Evolutionary conservation across 352 stramenopile genomes (phyloP).

Genomic region (Phytopythium montanum): DNA sequence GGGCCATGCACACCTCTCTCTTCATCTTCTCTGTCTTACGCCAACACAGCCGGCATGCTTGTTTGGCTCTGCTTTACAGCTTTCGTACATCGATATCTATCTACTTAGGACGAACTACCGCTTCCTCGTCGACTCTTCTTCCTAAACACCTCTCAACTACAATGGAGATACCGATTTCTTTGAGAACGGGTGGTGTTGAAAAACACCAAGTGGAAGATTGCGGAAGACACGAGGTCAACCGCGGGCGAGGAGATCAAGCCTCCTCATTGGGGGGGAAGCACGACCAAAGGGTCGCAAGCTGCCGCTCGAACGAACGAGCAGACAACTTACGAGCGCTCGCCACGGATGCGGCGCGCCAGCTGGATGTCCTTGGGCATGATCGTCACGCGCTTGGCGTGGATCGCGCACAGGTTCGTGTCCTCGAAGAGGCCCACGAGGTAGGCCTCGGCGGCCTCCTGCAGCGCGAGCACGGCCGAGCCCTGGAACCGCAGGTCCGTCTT

Average conservation of each 20-base stretch:
- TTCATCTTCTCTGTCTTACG: too few relatives aligned
- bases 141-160: slow-evolving; percentile 1
- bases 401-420: slow-evolving; percentile 93
- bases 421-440: slow-evolving; percentile 83
- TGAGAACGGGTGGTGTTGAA: slow-evolving; percentile 76
- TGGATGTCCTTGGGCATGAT: slow-evolving; percentile 97
- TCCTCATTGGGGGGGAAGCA: not conserved
- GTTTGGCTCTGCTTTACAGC: too few relatives aligned
- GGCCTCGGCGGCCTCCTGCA: slow-evolving; percentile 87
- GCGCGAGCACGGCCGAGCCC: slow-evolving; percentile 75
- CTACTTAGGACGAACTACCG: too few relatives aligned
- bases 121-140: too few relatives aligned
- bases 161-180: slow-evolving; percentile 24
- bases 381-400: slow-evolving; percentile 92
- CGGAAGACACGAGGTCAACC: slow-evolving; percentile 1
- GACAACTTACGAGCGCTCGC: slow-evolving; percentile 71
- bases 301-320: slow-evolving; percentile 2
- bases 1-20: too few relatives aligned
- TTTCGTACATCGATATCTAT: too few relatives aligned
- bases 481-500: slow-evolving; percentile 91
- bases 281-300: slow-evolving; percentile 7
- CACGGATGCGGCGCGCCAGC: slow-evolving; percentile 90
- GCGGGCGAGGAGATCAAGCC: not conserved
- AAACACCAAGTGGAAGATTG: slow-evolving; percentile 66
- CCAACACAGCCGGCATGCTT: too few relatives aligned